A percentile compares a stretch with the other conserved stretches of the same genome.
phyloP scores from a whole-genome alignment of 139 green algal species.

The Asterochloris erici region DNA sequence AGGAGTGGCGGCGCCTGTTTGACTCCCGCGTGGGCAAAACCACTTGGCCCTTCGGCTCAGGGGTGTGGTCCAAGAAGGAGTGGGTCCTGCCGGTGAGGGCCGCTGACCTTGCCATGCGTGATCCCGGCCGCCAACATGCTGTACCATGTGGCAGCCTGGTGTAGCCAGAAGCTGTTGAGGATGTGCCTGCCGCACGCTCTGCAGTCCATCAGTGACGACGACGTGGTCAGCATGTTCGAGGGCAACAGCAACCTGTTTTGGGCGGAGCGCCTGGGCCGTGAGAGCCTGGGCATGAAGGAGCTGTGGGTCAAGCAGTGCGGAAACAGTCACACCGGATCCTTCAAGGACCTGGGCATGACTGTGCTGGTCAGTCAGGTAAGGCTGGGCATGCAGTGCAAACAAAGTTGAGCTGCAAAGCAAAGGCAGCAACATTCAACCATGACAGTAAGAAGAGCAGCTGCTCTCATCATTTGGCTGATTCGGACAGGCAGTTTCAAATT shows the following conservation, averaged over 20 bases:
- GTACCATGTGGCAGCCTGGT: too few species aligned
- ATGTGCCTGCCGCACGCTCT: too few species aligned
- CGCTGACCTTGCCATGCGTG: neutral
- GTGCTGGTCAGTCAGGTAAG: constrained; percentile 86
- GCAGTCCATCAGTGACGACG: constrained; percentile 83
- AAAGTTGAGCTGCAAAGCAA: too few species aligned
- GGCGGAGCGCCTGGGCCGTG: constrained; percentile 94
- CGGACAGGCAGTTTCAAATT: too few species aligned
- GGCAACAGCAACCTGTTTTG: constrained; percentile 99
- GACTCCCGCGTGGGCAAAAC: constrained; percentile 89
- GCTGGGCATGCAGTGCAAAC: too few species aligned
- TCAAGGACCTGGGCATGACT: constrained; percentile 99
- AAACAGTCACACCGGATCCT: constrained; percentile 96
- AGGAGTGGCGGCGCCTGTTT: constrained; percentile 96
- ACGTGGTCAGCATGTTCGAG: constrained; percentile 99
- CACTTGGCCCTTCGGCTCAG: constrained; percentile 93
- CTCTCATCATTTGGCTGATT: too few species aligned
- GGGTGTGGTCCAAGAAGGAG: constrained; percentile 99
- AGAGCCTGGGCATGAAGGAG: constrained; percentile 92
- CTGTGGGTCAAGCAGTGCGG: constrained; percentile 99
- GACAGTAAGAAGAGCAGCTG: too few species aligned
- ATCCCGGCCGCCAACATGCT: neutral
- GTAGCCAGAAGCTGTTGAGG: too few species aligned
- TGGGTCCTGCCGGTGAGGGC: constrained; percentile 90
- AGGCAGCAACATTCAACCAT: too few species aligned